Percentiles rank a stretch among this genome's conserved stretches.
Conservation (phyloP, 371 early-diverging fungal genomes). For the Nematocida minor region DNA sequence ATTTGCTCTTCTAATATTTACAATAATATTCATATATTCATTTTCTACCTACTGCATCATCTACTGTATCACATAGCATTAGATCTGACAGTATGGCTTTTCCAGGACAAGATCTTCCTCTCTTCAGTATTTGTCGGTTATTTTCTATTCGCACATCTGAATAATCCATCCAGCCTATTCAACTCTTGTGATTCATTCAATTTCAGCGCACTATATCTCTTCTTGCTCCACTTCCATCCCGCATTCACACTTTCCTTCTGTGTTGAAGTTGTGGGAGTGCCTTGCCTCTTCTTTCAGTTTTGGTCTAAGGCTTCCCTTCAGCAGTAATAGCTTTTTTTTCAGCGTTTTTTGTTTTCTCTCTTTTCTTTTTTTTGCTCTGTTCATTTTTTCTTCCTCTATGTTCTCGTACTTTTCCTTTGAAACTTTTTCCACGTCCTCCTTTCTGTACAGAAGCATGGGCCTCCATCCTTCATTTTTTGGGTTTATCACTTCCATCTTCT, state of each 20-base stretch:
- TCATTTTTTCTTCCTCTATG: slow-evolving; percentile 48
- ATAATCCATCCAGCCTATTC: no score
- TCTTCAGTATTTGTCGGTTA: no score
- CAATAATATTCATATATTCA: no score
- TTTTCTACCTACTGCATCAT: no score
- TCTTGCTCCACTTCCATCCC: slow-evolving; percentile 63
- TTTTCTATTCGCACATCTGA: no score
- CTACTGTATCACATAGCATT: no score
- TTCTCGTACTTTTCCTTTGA: slow-evolving; percentile 55
- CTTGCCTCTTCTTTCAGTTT: slow-evolving; percentile 39
- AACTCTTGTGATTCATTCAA: no score
- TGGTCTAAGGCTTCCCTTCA: slow-evolving; percentile 46
- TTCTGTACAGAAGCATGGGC: slow-evolving; percentile 61
- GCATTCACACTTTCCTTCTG: slow-evolving; percentile 54
- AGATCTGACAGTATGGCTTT: no score
- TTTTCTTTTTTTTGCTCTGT: slow-evolving; percentile 20
- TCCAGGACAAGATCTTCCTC: no score
- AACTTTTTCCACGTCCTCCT: slow-evolving; percentile 54
- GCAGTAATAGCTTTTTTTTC: slow-evolving; percentile 50
- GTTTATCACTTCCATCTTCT: slow-evolving; percentile 54
- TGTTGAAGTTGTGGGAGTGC: slow-evolving; percentile 40
- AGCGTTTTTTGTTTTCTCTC: slow-evolving; percentile 56
- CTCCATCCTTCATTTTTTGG: slow-evolving; percentile 61
- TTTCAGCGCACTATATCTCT: slow-evolving; percentile 43
- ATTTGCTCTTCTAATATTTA: no score